Evolutionary conservation across 305 asterid species (phyloP).

Genomic region (Caryopteris hybrid): DNA sequence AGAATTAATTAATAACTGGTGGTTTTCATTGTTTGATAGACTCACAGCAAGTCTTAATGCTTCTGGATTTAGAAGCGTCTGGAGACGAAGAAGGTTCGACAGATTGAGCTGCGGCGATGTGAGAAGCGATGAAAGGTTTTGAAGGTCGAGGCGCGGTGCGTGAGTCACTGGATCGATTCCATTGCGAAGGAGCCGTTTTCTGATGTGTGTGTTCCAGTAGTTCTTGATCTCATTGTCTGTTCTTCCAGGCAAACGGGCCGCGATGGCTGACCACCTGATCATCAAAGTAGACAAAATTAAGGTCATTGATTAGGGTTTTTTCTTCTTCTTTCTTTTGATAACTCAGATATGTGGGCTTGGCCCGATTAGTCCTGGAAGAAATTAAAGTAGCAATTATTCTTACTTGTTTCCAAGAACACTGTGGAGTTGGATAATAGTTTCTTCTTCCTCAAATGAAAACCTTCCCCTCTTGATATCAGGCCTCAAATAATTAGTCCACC

Average conservation of each 20-base stretch:
- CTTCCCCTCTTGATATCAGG: constrained; percentile 88
- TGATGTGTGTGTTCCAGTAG: constrained; percentile 75
- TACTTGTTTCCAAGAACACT: constrained; percentile 92
- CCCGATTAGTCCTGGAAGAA: too few species aligned
- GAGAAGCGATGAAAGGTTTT: constrained; percentile 48
- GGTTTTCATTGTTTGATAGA: constrained; percentile 26
- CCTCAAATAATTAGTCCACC: constrained; percentile 82
- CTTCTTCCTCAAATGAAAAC: constrained; percentile 85
- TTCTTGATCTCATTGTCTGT: constrained; percentile 79
- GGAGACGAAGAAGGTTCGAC: constrained; percentile 47
- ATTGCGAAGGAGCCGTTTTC: constrained; percentile 55
- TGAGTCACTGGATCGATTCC: constrained; percentile 84
- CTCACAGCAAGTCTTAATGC: constrained; percentile 36
- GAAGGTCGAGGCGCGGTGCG: constrained; percentile 51
- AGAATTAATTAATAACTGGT: constrained; percentile 24
- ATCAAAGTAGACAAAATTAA: not conserved
- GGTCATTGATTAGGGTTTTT: too few species aligned
- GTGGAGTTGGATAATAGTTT: constrained; percentile 77
- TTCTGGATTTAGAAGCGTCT: constrained; percentile 56
- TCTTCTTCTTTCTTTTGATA: not conserved
- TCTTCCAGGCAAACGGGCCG: constrained; percentile 61
- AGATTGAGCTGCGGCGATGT: constrained; percentile 41
- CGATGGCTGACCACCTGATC: constrained; percentile 70
- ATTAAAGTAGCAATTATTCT: not conserved
- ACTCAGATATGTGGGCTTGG: too few species aligned